Evolutionary conservation across 345 rosid genomes (phyloP), one percentile per base, ranked within the genome.

Genomic region (Sapria himalayana): DNA sequence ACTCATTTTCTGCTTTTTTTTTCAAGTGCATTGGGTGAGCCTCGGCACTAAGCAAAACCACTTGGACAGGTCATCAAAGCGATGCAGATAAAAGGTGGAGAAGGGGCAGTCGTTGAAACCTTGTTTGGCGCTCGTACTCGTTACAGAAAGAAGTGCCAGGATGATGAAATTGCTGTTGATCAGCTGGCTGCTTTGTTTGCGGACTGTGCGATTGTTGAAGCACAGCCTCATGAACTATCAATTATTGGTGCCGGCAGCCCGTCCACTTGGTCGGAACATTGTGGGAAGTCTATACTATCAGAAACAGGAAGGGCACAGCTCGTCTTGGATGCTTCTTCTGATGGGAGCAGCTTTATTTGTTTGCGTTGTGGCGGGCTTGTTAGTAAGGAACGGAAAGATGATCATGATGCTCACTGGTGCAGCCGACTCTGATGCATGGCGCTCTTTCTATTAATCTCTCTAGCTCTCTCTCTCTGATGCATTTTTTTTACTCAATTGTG

Each of bases 321-420:
- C 32, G 75, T 77, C 60, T 60, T 77, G 51, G 99, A 84, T 31
- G 95, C 95, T 16, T 84, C 67, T 64, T 68, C 89, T 0, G 95
- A 84, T 21, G 95, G 93, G 54, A 91, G 92, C 72, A 91, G 92
- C 68, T 91, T 79, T 59, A 69, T 79, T 22, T 84, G 95, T 55
- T 54, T 91, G 56, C 72, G 71, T 13, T 91, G 99, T 9, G 93
- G 99, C 9, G 95, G 99, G 41, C 78, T 91, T 25, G 99, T 91
- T 38, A 77, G 95, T 39, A 66, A 58, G 50, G 63, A 74, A 49
- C 84, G 95, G 16, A 77, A 59, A 66, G 99, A 91, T 17, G 84
- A 84, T 67, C 99, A 84, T 39, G 72, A 69, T 52, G 74, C 93
- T 3, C 69, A 65, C 67, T 79, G 93, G 98, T 89, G 93, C 48